Conservation (phyloP, 2,329 filamentous ascomycete species). For the Pseudogymnoascus verrucosus region DNA sequence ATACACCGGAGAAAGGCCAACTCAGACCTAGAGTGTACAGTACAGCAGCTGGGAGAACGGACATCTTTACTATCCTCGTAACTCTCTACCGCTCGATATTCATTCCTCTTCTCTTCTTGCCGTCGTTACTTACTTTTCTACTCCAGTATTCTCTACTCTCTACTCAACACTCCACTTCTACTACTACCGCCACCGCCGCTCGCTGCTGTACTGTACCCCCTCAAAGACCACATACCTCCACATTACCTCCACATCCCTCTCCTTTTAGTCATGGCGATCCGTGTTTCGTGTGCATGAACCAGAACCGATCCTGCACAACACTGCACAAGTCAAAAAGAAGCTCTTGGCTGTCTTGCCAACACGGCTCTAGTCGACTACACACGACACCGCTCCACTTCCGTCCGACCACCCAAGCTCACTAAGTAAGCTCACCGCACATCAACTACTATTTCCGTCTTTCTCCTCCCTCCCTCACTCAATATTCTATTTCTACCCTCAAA, state of each 20-base stretch:
- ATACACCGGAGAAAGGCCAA: neutral
- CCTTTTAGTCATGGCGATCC: neutral
- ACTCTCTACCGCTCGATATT: neutral
- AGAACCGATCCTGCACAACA: neutral
- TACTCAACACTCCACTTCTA: neutral
- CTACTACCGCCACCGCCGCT: neutral
- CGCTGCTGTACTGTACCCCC: neutral
- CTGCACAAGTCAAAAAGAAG: constrained; percentile 1
- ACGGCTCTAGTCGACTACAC: neutral
- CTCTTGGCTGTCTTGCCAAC: constrained; percentile 1
- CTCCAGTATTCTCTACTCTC: neutral
- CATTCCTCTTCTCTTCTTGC: neutral
- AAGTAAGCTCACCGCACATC: neutral
- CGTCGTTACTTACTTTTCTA: neutral
- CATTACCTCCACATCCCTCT: neutral
- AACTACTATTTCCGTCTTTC: neutral
- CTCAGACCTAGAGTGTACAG: neutral
- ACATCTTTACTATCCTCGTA: neutral
- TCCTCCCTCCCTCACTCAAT: neutral
- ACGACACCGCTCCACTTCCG: constrained; percentile 3
- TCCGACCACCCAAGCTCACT: neutral
- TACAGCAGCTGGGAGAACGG: neutral
- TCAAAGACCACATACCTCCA: neutral
- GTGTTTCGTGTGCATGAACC: constrained; percentile 2
- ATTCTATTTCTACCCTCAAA: neutral